Base-by-base conservation (phyloP, 208 protist genomes). In the Leishmania braziliensis region DNA sequence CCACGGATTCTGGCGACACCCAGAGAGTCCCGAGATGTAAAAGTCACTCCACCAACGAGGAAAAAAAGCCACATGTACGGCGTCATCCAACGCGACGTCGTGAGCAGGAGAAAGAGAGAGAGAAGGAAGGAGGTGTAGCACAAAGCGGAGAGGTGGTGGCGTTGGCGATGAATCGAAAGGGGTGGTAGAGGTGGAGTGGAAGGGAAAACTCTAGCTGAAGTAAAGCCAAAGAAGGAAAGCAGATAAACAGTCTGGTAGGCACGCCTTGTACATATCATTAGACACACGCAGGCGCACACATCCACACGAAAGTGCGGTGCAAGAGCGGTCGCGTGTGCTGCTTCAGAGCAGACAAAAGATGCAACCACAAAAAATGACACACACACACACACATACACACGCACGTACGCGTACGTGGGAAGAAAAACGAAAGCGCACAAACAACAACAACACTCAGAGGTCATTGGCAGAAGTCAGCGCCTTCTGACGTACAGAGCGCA, bases 401-500 rank as follows among this genome's bases (percentile, higher is more conserved):
- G 20, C 23, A 62, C 23, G 23, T 62, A 62, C 23, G 23, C 23
- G 23, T 62, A 50, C 5, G 48, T 43, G 18, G 12, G 18, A 23
- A 71, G 66, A 16, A 20, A 4, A n/a, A 29, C 66, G 20, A 71
- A 36, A 65, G 50, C 33, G 39, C 46, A 43, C 43, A 16, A 54
- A 39, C 26, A 72, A 48, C 5, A 50, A 50, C 48, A 29, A 54
- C 1, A n/a, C 20, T 53, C 50, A 48, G 33, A 18, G 43, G 0
- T 65, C 0, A 33, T 50, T 69, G 26, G 46, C 12, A 53, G 72
- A 29, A 20, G 56, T 5, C n/a, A 16, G n/a, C 26, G 75, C 58
- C 2, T 50, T 39, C 46, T 50, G 39, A n/a, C 43, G 75, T n/a
- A 70, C 58, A 26, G 62, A n/a, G 62, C 70, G 60, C 46, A 82